These are phyloP conservation scores for Calonectria pteridis DNA, from an alignment of 2,329 filamentous ascomycete genomes.

Conservation along the genomic window DNA sequence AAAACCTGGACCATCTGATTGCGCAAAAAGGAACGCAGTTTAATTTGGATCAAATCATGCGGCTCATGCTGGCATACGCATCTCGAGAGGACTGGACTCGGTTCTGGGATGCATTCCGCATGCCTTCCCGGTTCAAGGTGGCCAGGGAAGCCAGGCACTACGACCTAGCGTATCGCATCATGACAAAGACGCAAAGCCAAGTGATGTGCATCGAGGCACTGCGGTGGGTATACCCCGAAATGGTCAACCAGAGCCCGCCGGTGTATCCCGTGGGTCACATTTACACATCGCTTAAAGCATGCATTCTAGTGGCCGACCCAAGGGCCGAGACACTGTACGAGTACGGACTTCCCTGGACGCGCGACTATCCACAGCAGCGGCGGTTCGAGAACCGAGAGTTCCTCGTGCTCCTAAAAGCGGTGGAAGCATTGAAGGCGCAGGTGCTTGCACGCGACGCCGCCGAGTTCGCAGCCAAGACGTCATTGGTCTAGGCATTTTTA, in stretches of 20 bases:
- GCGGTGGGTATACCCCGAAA: slow-evolving; percentile 69
- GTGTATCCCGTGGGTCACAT: slow-evolving; percentile 60
- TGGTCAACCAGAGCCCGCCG: slow-evolving; percentile 66
- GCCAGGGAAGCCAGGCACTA: slow-evolving; percentile 68
- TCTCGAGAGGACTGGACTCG: slow-evolving; percentile 62
- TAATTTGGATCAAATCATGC: slow-evolving; percentile 54
- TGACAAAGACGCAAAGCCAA: slow-evolving; percentile 59
- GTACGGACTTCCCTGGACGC: slow-evolving; percentile 23
- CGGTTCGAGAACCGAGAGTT: slow-evolving; percentile 49
- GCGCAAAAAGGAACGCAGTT: slow-evolving; percentile 52
- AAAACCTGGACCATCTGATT: slow-evolving; percentile 61
- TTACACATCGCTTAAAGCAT: slow-evolving; percentile 62
- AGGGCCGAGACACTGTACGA: slow-evolving; percentile 52
- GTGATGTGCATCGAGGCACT: slow-evolving; percentile 60
- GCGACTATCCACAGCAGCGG: slow-evolving; percentile 30
- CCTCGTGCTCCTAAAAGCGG: slow-evolving; percentile 47
- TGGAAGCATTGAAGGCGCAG: slow-evolving; percentile 43
- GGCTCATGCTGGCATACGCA: slow-evolving; percentile 62
- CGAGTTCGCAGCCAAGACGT: neutral
- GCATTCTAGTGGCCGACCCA: slow-evolving; percentile 68
- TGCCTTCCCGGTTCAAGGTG: slow-evolving; percentile 62
- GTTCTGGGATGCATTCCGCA: slow-evolving; percentile 73
- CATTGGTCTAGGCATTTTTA: neutral
- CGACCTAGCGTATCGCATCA: slow-evolving; percentile 61
- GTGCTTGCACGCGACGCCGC: slow-evolving; percentile 27